phyloP scores from a whole-genome alignment of 2,329 filamentous ascomycete species.

The Volutella citrinella region DNA sequence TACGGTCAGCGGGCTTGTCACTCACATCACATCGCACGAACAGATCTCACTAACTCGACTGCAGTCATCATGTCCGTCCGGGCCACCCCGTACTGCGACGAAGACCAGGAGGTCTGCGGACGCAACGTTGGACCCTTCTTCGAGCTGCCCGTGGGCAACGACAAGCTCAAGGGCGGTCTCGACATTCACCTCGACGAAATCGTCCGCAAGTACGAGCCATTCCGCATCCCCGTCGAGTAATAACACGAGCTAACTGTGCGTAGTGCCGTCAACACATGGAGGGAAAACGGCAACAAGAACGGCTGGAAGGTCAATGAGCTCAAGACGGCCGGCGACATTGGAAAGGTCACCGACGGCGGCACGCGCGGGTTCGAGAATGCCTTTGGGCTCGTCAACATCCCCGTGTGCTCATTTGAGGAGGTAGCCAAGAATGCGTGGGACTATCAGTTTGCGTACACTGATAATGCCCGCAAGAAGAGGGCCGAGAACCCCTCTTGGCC shows the following conservation, averaged over 20 bases:
- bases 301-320: not conserved
- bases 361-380: not conserved
- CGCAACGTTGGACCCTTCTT: slow-evolving; percentile 20
- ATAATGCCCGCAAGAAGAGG: not conserved
- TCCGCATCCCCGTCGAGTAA: no score
- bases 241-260: no score
- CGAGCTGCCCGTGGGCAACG: slow-evolving; percentile 51
- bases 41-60: no score
- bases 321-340: not conserved
- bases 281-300: slow-evolving; percentile 1
- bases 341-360: not conserved
- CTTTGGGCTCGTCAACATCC: not conserved
- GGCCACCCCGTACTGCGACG: no score
- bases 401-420: not conserved
- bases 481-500: slow-evolving; percentile 1
- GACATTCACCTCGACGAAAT: not conserved
- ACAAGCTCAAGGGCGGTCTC: slow-evolving; percentile 1
- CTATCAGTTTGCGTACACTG: not conserved
- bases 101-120: no score
- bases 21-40: no score
- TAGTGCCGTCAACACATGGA: not conserved
- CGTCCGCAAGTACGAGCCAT: not conserved
- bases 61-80: no score
- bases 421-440: not conserved
- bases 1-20: no score